phyloP scores from a whole-genome alignment of 2,329 filamentous ascomycete genomes.

The Botryotinia convoluta region DNA sequence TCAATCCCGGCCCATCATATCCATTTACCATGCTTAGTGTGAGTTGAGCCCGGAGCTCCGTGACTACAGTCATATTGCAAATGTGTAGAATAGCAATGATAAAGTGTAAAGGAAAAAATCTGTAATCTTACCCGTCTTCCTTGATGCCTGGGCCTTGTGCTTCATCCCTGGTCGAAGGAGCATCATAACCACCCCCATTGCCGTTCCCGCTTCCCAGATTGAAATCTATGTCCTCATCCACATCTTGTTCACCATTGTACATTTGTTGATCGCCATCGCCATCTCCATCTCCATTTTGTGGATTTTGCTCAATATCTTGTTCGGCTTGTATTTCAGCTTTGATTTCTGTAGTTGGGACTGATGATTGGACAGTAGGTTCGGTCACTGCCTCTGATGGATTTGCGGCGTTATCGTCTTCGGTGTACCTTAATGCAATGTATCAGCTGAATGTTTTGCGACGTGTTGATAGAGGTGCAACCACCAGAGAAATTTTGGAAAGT shows the following conservation, averaged over 20 bases:
- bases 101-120: slow-evolving; percentile 28
- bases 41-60: background rate
- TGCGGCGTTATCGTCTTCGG: slow-evolving; percentile 59
- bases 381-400: slow-evolving; percentile 40
- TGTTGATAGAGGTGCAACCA: background rate
- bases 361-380: slow-evolving; percentile 28
- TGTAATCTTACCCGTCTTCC: slow-evolving; percentile 80
- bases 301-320: slow-evolving; percentile 30
- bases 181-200: slow-evolving; percentile 33
- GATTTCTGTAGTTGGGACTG: slow-evolving; percentile 29
- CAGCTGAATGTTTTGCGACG: slow-evolving; percentile 8
- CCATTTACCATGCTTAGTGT: background rate
- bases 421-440: slow-evolving; percentile 52
- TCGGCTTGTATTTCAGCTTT: slow-evolving; percentile 31
- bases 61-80: slow-evolving; percentile 25
- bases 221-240: slow-evolving; percentile 59
- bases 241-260: slow-evolving; percentile 47
- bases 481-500: background rate
- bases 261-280: slow-evolving; percentile 41
- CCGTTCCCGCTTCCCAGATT: slow-evolving; percentile 50
- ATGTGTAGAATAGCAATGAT: slow-evolving; percentile 23
- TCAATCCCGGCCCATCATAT: background rate
- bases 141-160: slow-evolving; percentile 68
- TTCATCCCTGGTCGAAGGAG: slow-evolving; percentile 35
- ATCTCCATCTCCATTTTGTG: slow-evolving; percentile 41